These are phyloP conservation scores for Passalora sequoiae DNA, from an alignment of 2,329 filamentous ascomycete genomes.

Conservation along the genomic window DNA sequence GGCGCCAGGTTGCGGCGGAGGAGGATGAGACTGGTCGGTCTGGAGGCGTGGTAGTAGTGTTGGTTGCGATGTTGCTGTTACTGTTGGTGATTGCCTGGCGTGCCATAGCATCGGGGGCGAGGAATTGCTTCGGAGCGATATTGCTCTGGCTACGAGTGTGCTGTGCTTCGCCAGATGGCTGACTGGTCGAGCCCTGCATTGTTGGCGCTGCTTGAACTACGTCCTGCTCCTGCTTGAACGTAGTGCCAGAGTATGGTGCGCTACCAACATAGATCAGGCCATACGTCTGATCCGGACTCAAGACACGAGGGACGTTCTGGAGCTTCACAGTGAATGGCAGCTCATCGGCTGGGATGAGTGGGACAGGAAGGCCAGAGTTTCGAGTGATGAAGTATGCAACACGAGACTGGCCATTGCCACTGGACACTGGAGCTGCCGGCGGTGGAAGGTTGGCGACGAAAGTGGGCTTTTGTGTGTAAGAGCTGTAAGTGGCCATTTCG, in stretches of 20 bases:
- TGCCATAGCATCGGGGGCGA: slow-evolving; percentile 22
- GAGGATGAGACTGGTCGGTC: slow-evolving; percentile 21
- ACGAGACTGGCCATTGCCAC: slow-evolving; percentile 12
- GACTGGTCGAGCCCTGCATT: slow-evolving; percentile 18
- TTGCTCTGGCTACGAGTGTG: slow-evolving; percentile 18
- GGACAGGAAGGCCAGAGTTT: slow-evolving; percentile 33
- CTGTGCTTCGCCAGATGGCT: slow-evolving; percentile 11
- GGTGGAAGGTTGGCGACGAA: not conserved
- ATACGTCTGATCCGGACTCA: slow-evolving; percentile 30
- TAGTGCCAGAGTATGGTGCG: slow-evolving; percentile 21
- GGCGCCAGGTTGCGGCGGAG: slow-evolving; percentile 24
- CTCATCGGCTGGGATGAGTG: slow-evolving; percentile 42
- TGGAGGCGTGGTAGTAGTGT: slow-evolving; percentile 1
- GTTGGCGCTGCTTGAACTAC: not conserved
- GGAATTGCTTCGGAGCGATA: slow-evolving; percentile 14
- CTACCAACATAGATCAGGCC: slow-evolving; percentile 32
- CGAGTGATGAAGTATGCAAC: slow-evolving; percentile 39
- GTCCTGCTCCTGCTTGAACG: slow-evolving; percentile 24
- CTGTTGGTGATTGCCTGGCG: slow-evolving; percentile 20
- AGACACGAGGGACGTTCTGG: slow-evolving; percentile 33
- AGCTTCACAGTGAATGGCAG: slow-evolving; percentile 38
- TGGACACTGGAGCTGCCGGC: slow-evolving; percentile 3
- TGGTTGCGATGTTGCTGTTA: not conserved
- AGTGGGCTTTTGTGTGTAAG: not conserved
- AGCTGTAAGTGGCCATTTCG: not conserved